A percentile compares a stretch with the other conserved stretches of the same genome.
These are phyloP conservation scores for Ogataea glucozyma DNA, from an alignment of 805 yeast species.

Conservation along the genomic window DNA sequence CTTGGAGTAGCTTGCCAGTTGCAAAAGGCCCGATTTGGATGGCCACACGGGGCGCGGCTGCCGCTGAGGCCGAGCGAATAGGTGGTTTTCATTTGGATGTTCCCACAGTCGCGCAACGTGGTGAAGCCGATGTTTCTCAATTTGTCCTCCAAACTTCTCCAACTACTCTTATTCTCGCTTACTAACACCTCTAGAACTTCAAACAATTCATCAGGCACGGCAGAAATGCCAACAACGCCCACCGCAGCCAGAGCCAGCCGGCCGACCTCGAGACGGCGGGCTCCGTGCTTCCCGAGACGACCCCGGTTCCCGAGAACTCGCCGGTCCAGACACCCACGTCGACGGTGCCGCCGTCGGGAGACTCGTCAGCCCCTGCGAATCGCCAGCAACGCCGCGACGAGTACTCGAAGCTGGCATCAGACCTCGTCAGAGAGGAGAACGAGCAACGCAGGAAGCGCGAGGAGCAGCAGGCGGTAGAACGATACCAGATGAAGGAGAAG, in stretches of 20 bases:
- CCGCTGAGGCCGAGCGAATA: too few relatives aligned
- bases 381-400: conserved; percentile 29
- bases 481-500: conserved; percentile 46
- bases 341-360: background rate
- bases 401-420: conserved; percentile 34
- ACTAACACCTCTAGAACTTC: conserved; percentile 34
- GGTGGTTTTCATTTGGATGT: too few relatives aligned
- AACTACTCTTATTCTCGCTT: too few relatives aligned
- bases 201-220: conserved; percentile 47
- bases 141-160: too few relatives aligned
- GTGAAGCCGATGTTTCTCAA: too few relatives aligned
- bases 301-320: background rate
- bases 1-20: too few relatives aligned
- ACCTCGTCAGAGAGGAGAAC: conserved; percentile 36
- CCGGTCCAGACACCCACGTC: background rate
- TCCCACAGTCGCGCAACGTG: too few relatives aligned
- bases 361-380: conserved; percentile 1
- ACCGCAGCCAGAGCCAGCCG: conserved; percentile 9
- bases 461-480: conserved; percentile 31
- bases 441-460: conserved; percentile 22
- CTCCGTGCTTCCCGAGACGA: background rate
- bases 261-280: conserved; percentile 9
- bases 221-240: conserved; percentile 23
- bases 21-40: too few relatives aligned
- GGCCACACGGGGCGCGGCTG: too few relatives aligned